Conservation (phyloP, 768 basidiomycete genomes). For the Hericium alpestre region DNA sequence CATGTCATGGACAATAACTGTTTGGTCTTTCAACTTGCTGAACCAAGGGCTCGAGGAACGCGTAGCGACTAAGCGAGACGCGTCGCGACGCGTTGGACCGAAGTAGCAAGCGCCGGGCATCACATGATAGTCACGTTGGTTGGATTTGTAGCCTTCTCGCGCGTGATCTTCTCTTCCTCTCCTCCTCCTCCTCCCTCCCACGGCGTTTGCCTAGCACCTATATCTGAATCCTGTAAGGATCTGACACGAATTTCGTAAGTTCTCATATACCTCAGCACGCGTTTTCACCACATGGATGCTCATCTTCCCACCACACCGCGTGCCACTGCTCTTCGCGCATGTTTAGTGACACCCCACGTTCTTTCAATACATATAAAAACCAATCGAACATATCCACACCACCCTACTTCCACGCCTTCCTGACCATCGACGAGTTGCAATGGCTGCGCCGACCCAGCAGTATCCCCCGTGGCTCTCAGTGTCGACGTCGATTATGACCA, state of each 20-base stretch:
- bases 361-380: background rate
- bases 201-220: background rate
- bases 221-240: background rate
- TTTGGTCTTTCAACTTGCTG: too few relatives aligned
- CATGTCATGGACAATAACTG: too few relatives aligned
- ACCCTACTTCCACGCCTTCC: background rate
- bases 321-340: background rate
- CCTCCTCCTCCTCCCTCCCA: background rate
- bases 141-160: background rate
- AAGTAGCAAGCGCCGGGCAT: background rate
- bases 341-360: background rate
- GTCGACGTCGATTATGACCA: slow-evolving; percentile 40
- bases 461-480: slow-evolving; percentile 67
- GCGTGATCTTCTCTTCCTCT: background rate
- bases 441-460: slow-evolving; percentile 55
- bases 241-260: background rate
- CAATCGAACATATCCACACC: background rate
- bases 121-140: background rate
- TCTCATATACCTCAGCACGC: background rate
- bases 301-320: background rate
- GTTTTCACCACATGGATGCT: background rate
- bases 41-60: too few relatives aligned
- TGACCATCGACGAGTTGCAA: slow-evolving; percentile 14
- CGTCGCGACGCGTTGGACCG: slow-evolving; percentile 6
- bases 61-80: background rate